These are phyloP conservation scores for Ophiostoma tasmaniense DNA, from an alignment of 2,329 filamentous ascomycete genomes.

Conservation along the genomic window DNA sequence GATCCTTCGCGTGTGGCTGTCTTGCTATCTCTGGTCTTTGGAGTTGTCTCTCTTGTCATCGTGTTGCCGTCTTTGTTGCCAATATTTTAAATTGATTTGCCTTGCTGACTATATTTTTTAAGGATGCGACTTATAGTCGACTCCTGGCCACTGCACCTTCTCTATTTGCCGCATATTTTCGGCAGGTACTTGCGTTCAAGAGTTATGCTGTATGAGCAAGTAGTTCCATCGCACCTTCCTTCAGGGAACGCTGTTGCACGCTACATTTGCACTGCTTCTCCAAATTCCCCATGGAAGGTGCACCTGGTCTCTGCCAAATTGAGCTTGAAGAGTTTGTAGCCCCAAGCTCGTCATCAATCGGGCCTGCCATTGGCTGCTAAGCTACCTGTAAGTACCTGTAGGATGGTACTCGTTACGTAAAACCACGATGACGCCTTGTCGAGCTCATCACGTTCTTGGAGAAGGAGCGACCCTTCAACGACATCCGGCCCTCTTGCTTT, in stretches of 20 bases:
- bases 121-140: neutral
- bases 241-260: too few relatives aligned
- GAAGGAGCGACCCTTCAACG: neutral
- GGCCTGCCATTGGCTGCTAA: neutral
- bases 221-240: neutral
- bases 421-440: slow-evolving; percentile 1
- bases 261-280: neutral
- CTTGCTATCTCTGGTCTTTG: neutral
- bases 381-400: neutral
- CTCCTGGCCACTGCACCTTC: neutral
- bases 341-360: neutral
- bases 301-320: neutral
- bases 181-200: too few relatives aligned
- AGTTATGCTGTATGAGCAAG: neutral
- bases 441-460: neutral
- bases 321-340: neutral
- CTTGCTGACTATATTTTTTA: neutral
- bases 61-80: neutral
- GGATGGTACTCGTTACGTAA: neutral
- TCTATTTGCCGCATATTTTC: neutral
- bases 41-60: neutral
- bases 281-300: neutral
- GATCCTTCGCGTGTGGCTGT: neutral
- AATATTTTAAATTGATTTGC: neutral
- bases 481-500: neutral